Base-by-base conservation (phyloP, 495 filamentous ascomycete species). In the Extremus antarcticus region DNA sequence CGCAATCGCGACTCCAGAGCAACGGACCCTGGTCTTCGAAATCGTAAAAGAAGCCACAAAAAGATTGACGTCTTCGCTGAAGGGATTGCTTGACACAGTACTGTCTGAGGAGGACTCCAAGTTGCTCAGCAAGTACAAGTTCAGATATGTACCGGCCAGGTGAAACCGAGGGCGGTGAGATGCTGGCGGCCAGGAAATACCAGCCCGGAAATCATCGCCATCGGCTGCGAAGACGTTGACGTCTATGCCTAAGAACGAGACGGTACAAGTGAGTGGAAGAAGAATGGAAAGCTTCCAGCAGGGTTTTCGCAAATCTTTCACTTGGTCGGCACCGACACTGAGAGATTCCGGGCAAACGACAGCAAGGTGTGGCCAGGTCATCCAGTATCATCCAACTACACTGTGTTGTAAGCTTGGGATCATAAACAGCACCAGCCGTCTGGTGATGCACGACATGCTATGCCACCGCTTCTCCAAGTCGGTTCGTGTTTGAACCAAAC, bases 251-350 rank as follows among this genome's bases (percentile, higher is more conserved):
- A 79, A 78, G 58, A 78, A 73, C 7, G 70, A 66, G 39, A 65
- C 66, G 10, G 78, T 68, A 47, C 78, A 80, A 3, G 73, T 78
- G 22, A 78, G 58, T 0, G 77, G 77, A 10, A 80, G 71, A 61
- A 80, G 80, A 51, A 80, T 80, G 51, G 78, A 60, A 9, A 59
- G 62, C 38, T 63, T 63, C 57, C 64, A 65, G 15, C 77, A 4
- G 77, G 78, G 21, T 71, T 67, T 41, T 79, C 77, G 50, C 78
- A 80, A 45, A 80, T 78, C 50, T 77, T 76, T 63, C 25, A 76
- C 70, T 56, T 78, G 75, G 35, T 73, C 72, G 56, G 66, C 68
- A 10, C 60, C 66, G 19, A 66, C 65, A 49, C 70, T 68, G 38
- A 80, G 58, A 47, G 75, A 70, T 19, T 59, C 56, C 23, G 77